A percentile compares a stretch with the other conserved stretches of the same genome.
phyloP scores from a whole-genome alignment of 2,329 filamentous ascomycete species.

The Orbilia ellipsospora region DNA sequence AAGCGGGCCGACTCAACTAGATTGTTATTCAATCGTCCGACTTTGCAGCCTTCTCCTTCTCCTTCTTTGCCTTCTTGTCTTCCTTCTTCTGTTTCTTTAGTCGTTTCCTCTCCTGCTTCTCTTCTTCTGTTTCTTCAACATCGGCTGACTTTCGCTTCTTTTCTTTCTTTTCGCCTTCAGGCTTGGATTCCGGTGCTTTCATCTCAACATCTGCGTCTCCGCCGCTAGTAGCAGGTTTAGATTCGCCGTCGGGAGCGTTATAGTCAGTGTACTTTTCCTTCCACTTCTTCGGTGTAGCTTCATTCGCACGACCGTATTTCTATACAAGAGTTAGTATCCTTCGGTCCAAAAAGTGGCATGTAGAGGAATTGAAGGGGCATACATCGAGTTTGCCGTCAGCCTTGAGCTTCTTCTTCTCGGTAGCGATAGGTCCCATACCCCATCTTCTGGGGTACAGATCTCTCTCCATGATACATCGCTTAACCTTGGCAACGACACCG shows the following conservation, averaged over 20 bases:
- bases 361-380: constrained; percentile 60
- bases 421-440: constrained; percentile 91
- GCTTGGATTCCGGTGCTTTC: constrained; percentile 61
- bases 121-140: constrained; percentile 67
- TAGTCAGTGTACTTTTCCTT: constrained; percentile 92
- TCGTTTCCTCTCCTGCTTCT: constrained; percentile 69
- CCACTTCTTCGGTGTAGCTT: constrained; percentile 93
- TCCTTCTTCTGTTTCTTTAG: constrained; percentile 85
- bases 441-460: constrained; percentile 96
- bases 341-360: neutral
- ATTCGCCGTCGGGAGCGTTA: constrained; percentile 68
- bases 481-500: constrained; percentile 97
- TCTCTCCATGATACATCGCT: constrained; percentile 99
- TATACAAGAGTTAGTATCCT: constrained; percentile 62
- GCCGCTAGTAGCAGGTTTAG: constrained; percentile 64
- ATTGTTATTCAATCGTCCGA: constrained; percentile 11
- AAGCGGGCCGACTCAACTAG: neutral
- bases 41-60: constrained; percentile 69
- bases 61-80: constrained; percentile 79
- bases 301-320: constrained; percentile 94
- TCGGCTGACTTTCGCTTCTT: constrained; percentile 69
- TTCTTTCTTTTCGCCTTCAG: constrained; percentile 66
- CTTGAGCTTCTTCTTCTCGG: constrained; percentile 99
- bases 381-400: constrained; percentile 93
- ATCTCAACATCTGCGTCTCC: constrained; percentile 64